Evolutionary conservation across 2,329 filamentous ascomycete genomes (phyloP).

Genomic region (Pseudogymnoascus pannorum): DNA sequence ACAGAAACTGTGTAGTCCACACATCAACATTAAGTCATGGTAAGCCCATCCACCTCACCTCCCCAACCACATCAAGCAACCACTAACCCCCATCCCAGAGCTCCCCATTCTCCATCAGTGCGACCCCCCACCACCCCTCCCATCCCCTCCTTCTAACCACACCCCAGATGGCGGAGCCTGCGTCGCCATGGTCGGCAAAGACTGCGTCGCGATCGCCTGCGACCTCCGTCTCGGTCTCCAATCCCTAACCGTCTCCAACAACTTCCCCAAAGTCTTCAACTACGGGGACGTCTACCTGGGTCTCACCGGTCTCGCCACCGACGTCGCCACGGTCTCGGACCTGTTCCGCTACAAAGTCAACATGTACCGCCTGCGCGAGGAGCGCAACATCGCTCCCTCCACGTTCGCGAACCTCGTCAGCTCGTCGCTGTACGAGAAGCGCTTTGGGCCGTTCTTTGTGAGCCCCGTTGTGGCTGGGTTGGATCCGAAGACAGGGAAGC

Average conservation of each 20-base stretch:
- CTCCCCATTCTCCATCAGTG: conserved; percentile 95
- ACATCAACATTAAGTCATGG: conserved; percentile 22
- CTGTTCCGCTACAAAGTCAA: conserved; percentile 99
- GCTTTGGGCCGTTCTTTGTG: conserved; percentile 96
- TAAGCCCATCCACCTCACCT: conserved; percentile 15
- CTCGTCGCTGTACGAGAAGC: conserved; percentile 83
- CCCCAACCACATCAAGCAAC: background rate
- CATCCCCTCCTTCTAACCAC: conserved; percentile 18
- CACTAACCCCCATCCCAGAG: conserved; percentile 47
- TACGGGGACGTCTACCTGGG: conserved; percentile 95
- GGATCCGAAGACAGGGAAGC: conserved; percentile 86
- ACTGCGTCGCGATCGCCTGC: conserved; percentile 98
- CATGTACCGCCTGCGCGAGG: conserved; percentile 98
- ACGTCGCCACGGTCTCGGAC: conserved; percentile 89
- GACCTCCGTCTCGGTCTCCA: conserved; percentile 96
- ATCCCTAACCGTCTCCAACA: conserved; percentile 95
- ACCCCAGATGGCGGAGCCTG: conserved; percentile 76
- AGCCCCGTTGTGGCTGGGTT: conserved; percentile 90
- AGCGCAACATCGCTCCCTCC: conserved; percentile 87
- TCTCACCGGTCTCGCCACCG: conserved; percentile 91
- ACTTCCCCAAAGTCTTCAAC: conserved; percentile 99
- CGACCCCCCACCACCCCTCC: conserved; percentile 27
- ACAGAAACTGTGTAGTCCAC: conserved; percentile 10
- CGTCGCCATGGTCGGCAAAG: conserved; percentile 98
- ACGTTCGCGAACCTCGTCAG: conserved; percentile 96